Conservation (phyloP, 306 rosid species). For the Inga oerstediana region DNA sequence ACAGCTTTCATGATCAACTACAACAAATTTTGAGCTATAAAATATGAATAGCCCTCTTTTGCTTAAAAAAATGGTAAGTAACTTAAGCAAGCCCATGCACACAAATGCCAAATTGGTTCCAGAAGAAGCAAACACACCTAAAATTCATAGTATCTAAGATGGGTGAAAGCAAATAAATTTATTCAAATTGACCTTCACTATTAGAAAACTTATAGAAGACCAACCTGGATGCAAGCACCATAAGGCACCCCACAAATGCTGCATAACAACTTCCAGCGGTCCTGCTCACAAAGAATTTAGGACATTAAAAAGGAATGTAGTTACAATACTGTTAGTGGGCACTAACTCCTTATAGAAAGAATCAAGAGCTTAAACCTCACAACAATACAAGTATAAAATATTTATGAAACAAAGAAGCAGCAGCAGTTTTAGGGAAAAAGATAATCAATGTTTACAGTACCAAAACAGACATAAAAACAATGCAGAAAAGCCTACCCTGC, state of each 20-base stretch:
- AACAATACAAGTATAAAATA: background rate
- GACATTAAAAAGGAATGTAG: conserved; percentile 25
- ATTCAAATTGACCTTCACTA: conserved; percentile 18
- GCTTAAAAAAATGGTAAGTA: background rate
- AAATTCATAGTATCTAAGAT: background rate
- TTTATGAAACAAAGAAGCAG: background rate
- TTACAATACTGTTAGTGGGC: conserved; percentile 5
- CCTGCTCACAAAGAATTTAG: conserved; percentile 58
- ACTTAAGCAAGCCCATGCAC: background rate
- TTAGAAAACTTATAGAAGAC: conserved; percentile 39
- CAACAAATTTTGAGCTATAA: background rate
- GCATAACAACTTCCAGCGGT: conserved; percentile 98
- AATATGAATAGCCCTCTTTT: background rate
- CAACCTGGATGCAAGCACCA: conserved; percentile 99
- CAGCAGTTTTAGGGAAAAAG: conserved; percentile 29
- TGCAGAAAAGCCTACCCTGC: conserved; percentile 58
- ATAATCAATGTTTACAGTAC: background rate
- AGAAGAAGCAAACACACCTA: background rate
- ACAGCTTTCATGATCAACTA: background rate
- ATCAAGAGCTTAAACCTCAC: background rate
- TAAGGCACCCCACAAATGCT: conserved; percentile 94
- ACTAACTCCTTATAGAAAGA: background rate
- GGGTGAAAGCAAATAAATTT: background rate
- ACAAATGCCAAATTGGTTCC: background rate
- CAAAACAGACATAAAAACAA: background rate